Evolutionary conservation across 352 stramenopile species (phyloP), one percentile per base, ranked within the genome.

Genomic region (Phytophthora chlamydospora): DNA sequence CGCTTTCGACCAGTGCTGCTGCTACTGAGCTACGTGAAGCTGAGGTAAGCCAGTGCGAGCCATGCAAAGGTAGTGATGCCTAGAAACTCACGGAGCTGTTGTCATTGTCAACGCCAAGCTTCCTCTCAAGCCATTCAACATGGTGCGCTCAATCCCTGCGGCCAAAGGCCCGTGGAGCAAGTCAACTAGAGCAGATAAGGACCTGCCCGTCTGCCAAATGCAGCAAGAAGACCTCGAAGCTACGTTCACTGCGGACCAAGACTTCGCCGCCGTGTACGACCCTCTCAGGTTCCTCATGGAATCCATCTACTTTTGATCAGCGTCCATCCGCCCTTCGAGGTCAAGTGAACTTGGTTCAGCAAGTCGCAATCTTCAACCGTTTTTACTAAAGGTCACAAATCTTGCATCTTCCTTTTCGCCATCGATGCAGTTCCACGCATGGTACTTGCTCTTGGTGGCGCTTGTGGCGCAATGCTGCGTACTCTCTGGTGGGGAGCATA

Each of bases 261-360:
- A n/a, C 11, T 45, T 68, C 8, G 45, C 64, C 16, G 24, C 40
- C 19, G 45, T 63, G 19, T 60, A 56, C 39, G 57, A 67, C 2
- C 44, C 41, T 35, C 45, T 62, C 12, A 56, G 7, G 33, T 45
- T 24, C 38, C 62, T 70, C 14, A 71, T 83, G 50, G 58, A 75
- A 5, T 69, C 61, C 6, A 56, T 83, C 34, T 79, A 75, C 61
- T 83, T 83, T 41, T 81, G 52, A 66, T 19, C 33, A 27, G 9
- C 38, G 46, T 45, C 44, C 19, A 47, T 41, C 36, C 40, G n/a
- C 52, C 38, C 32, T 51, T 44, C n/a, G 11, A 49, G 8, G 16
- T 29, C 17, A 54, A 17, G n/a, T 7, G 12, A 58, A 31, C 35
- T 29, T 44, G 16, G 6, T 41, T 54, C 6, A 32, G 17, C 17